Percentiles rank a stretch among this genome's conserved stretches.
phyloP scores from a whole-genome alignment of 164 flowering plant species.

The Piper betle region DNA sequence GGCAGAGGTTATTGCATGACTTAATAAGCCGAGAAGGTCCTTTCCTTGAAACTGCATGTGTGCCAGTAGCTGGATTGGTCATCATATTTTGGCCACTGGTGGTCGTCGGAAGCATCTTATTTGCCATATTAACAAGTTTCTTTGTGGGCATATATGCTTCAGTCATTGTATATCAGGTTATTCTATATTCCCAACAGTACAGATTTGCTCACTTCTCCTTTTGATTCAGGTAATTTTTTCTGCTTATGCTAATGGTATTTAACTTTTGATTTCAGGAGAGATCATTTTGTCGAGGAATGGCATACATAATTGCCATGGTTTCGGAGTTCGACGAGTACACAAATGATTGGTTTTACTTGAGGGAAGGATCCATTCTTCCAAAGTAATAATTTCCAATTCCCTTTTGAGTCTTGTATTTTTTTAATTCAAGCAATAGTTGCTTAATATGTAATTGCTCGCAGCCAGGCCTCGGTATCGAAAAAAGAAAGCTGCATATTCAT shows the following conservation, averaged over 20 bases:
- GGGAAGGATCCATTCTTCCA: conserved; percentile 82
- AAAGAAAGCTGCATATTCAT: conserved; percentile 26
- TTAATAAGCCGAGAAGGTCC: conserved; percentile 90
- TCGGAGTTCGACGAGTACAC: conserved; percentile 95
- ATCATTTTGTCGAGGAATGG: conserved; percentile 63
- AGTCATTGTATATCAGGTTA: conserved; percentile 79
- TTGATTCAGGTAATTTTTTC: not conserved
- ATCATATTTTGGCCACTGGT: conserved; percentile 88
- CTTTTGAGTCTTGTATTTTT: not conserved
- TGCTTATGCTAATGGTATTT: not conserved
- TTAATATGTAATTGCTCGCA: conserved; percentile 15
- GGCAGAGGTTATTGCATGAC: conserved; percentile 70
- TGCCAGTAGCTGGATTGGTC: conserved; percentile 85
- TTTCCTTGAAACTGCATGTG: conserved; percentile 85
- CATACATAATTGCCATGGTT: conserved; percentile 83
- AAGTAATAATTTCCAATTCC: conserved; percentile 36
- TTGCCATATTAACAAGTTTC: conserved; percentile 63
- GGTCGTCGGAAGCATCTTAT: conserved; percentile 57
- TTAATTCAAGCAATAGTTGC: conserved; percentile 6
- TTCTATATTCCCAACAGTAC: not conserved
- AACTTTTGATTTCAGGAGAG: conserved; percentile 44
- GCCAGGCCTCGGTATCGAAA: conserved; percentile 74
- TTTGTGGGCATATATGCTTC: conserved; percentile 74
- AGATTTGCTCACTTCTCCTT: not conserved
- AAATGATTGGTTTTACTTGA: conserved; percentile 89